Evolutionary conservation across 2,329 filamentous ascomycete genomes (phyloP).

Genomic region (Blastomyces emzantsi): DNA sequence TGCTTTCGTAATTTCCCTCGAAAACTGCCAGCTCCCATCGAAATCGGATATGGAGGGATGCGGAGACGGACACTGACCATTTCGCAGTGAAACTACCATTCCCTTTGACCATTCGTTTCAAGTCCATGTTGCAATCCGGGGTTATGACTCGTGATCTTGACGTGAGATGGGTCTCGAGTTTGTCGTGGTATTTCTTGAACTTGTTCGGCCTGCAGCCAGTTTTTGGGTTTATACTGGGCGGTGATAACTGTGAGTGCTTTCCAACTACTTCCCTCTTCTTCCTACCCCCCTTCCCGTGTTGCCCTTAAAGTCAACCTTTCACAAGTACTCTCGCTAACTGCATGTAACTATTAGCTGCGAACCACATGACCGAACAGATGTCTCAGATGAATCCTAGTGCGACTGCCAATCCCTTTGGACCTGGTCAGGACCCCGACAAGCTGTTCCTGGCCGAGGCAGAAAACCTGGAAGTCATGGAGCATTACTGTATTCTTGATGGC

Average conservation of each 20-base stretch:
- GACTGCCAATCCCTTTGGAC: conserved; percentile 66
- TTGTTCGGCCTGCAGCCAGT: conserved; percentile 94
- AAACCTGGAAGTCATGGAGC: conserved; percentile 90
- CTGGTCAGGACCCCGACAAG: conserved; percentile 91
- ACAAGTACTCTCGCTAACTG: not conserved
- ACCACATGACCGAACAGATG: conserved; percentile 82
- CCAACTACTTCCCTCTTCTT: conserved; percentile 8
- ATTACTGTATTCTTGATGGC: conserved; percentile 81
- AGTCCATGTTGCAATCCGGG: conserved; percentile 97
- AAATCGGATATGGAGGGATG: conserved; percentile 3
- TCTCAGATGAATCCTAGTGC: conserved; percentile 62
- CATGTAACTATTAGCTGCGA: conserved; percentile 59
- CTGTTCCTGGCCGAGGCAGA: conserved; percentile 87
- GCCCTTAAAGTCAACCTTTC: not conserved
- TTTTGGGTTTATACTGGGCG: conserved; percentile 93
- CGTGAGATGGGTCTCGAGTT: conserved; percentile 94
- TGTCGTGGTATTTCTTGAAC: conserved; percentile 98
- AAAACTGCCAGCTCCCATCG: not conserved
- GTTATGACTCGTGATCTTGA: conserved; percentile 95
- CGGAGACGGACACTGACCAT: conserved; percentile 8
- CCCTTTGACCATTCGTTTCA: conserved; percentile 96
- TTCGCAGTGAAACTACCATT: conserved; percentile 83
- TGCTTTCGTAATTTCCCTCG: not conserved
- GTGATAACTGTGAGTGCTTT: conserved; percentile 70
- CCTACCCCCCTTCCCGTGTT: not conserved